Conservation (phyloP, 2,329 filamentous ascomycete genomes). For the Didymella sp. region DNA sequence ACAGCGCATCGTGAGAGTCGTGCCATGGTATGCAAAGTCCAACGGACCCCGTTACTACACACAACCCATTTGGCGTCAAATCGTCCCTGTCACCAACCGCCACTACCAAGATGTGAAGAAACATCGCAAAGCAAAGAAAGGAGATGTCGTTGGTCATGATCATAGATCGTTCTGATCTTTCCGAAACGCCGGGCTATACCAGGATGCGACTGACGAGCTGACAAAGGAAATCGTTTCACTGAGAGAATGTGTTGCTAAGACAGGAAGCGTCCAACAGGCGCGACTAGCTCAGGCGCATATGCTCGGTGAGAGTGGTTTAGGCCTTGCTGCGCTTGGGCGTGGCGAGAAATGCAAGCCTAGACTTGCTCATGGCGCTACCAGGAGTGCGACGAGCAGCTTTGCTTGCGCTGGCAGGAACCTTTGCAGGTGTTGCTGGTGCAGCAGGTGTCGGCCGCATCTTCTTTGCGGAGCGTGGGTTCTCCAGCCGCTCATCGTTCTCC, state of each 20-base stretch:
- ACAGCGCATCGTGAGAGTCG: conserved; percentile 22
- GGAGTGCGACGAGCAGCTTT: conserved; percentile 44
- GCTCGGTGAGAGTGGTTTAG: conserved; percentile 10
- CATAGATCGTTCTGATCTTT: conserved; percentile 18
- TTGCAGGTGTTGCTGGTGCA: conserved; percentile 31
- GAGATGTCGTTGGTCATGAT: conserved; percentile 10
- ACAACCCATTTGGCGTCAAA: conserved; percentile 19
- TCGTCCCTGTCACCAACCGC: conserved; percentile 19
- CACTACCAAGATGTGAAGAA: conserved; percentile 16
- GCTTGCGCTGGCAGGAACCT: conserved; percentile 38
- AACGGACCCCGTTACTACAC: conserved; percentile 18
- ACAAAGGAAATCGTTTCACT: conserved; percentile 16
- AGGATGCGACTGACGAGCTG: not conserved
- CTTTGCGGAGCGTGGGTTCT: conserved; percentile 45
- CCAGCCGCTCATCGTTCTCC: conserved; percentile 50
- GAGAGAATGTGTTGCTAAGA: not conserved
- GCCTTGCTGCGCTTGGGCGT: conserved; percentile 48
- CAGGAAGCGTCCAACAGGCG: not conserved
- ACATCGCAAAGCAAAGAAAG: conserved; percentile 7
- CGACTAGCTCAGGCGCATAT: not conserved
- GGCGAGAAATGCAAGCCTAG: conserved; percentile 48
- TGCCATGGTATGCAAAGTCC: conserved; percentile 26
- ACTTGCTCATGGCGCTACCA: conserved; percentile 45
- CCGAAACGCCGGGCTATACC: conserved; percentile 15
- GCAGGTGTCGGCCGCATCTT: conserved; percentile 37